phyloP scores from a whole-genome alignment of 345 rosid genomes.

The Capsella bursapastoris region DNA sequence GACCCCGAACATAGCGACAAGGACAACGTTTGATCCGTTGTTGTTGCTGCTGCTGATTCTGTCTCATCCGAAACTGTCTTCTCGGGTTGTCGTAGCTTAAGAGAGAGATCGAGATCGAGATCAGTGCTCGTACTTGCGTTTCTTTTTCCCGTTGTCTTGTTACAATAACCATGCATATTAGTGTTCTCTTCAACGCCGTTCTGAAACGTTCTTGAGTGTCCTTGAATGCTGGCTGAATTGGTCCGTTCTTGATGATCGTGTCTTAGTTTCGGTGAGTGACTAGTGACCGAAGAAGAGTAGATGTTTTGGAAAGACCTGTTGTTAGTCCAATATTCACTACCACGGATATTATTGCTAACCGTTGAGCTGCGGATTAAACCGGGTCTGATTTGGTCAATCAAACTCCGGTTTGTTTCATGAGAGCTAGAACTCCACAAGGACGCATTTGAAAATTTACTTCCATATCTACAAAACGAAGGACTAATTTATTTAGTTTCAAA shows the following conservation, averaged over 20 bases:
- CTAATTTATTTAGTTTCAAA: neutral
- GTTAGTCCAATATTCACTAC: constrained; percentile 36
- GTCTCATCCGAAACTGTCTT: constrained; percentile 36
- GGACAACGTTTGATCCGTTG: constrained; percentile 52
- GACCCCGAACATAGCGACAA: constrained; percentile 59
- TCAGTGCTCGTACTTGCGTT: constrained; percentile 50
- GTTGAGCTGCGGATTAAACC: constrained; percentile 45
- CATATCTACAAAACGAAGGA: constrained; percentile 51
- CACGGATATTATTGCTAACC: constrained; percentile 45
- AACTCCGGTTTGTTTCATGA: constrained; percentile 51
- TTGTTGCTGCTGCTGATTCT: constrained; percentile 38
- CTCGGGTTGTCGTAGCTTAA: constrained; percentile 44
- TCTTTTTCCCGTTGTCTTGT: constrained; percentile 46
- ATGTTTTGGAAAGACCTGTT: constrained; percentile 38
- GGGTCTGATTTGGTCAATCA: constrained; percentile 46
- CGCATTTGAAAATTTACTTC: constrained; percentile 44
- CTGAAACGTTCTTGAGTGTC: constrained; percentile 32
- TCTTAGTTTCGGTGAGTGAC: constrained; percentile 32
- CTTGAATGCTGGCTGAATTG: constrained; percentile 24
- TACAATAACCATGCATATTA: constrained; percentile 17
- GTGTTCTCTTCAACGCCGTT: constrained; percentile 35
- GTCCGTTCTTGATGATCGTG: constrained; percentile 33
- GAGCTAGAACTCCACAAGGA: constrained; percentile 58
- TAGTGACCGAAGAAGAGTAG: constrained; percentile 33
- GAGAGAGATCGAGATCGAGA: constrained; percentile 63